phyloP scores from a whole-genome alignment of 1,284 basidiomycete genomes.

The Quambalaria eucalypti region DNA sequence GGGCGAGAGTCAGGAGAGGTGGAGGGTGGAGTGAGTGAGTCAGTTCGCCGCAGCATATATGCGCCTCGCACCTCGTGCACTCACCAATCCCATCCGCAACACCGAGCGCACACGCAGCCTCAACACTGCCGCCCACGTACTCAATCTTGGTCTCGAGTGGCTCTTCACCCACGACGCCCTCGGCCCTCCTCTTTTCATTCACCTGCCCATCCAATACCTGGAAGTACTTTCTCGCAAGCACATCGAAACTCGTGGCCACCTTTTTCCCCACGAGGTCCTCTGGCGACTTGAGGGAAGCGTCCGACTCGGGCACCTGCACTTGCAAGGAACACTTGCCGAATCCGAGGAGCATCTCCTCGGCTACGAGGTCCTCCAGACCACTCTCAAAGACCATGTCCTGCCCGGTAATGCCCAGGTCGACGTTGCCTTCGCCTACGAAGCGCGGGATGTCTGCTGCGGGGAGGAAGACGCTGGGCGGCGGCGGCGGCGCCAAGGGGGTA shows the following conservation, averaged over 20 bases:
- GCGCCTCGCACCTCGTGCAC: slow-evolving; percentile 32
- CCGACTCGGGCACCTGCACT: slow-evolving; percentile 78
- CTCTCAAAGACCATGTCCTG: slow-evolving; percentile 95
- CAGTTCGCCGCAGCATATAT: neutral
- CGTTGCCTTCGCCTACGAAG: slow-evolving; percentile 94
- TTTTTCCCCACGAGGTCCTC: slow-evolving; percentile 80
- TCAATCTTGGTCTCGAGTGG: slow-evolving; percentile 66
- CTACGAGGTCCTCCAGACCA: slow-evolving; percentile 59
- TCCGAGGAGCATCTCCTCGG: slow-evolving; percentile 72
- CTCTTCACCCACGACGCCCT: slow-evolving; percentile 43
- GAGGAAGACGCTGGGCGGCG: slow-evolving; percentile 80
- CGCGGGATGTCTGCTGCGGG: slow-evolving; percentile 96
- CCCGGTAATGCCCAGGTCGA: slow-evolving; percentile 82
- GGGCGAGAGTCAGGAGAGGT: neutral
- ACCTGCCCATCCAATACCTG: slow-evolving; percentile 58
- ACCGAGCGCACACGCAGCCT: slow-evolving; percentile 92
- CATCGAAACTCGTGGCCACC: slow-evolving; percentile 88
- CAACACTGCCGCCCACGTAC: slow-evolving; percentile 93
- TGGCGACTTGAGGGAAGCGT: slow-evolving; percentile 56
- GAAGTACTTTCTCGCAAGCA: slow-evolving; percentile 75
- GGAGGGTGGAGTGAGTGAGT: neutral
- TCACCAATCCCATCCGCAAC: slow-evolving; percentile 91
- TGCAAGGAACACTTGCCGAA: slow-evolving; percentile 93
- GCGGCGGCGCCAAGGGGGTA: slow-evolving; percentile 47
- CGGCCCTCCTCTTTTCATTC: slow-evolving; percentile 48